Conservation (phyloP, 2,329 filamentous ascomycete species). For the Apiospora sp. region DNA sequence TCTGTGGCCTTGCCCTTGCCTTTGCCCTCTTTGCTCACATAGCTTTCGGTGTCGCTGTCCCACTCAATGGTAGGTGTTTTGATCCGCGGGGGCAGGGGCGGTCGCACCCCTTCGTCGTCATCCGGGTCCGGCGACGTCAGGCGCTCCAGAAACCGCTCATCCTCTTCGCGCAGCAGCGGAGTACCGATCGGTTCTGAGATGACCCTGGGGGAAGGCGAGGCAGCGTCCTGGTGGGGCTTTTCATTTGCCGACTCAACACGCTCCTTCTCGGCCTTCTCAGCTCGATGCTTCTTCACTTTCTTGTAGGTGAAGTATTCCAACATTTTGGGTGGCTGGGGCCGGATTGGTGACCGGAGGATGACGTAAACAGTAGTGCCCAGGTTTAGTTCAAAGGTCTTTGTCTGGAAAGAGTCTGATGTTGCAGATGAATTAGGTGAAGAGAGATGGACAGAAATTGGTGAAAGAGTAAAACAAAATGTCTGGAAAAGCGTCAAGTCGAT, state of each 20-base stretch:
- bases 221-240: conserved; percentile 34
- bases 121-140: conserved; percentile 51
- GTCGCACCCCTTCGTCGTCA: conserved; percentile 54
- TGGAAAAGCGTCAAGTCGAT: background rate
- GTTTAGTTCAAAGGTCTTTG: background rate
- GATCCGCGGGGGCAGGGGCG: conserved; percentile 63
- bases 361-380: conserved; percentile 1
- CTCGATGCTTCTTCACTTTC: conserved; percentile 67
- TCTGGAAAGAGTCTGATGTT: background rate
- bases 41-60: conserved; percentile 52
- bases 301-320: conserved; percentile 69
- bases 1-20: conserved; percentile 41
- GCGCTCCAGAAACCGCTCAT: conserved; percentile 65
- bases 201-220: conserved; percentile 36
- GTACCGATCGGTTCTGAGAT: conserved; percentile 40
- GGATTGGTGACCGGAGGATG: background rate
- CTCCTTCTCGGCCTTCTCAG: conserved; percentile 52
- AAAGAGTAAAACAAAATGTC: background rate
- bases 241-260: conserved; percentile 35
- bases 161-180: conserved; percentile 62
- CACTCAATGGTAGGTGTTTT: conserved; percentile 60
- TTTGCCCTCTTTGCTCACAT: conserved; percentile 35
- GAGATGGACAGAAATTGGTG: background rate
- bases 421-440: background rate
- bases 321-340: conserved; percentile 51